Evolutionary conservation across 495 filamentous ascomycete genomes (phyloP), one percentile per base, ranked within the genome.

Genomic region (Rhypophila decipiens): DNA sequence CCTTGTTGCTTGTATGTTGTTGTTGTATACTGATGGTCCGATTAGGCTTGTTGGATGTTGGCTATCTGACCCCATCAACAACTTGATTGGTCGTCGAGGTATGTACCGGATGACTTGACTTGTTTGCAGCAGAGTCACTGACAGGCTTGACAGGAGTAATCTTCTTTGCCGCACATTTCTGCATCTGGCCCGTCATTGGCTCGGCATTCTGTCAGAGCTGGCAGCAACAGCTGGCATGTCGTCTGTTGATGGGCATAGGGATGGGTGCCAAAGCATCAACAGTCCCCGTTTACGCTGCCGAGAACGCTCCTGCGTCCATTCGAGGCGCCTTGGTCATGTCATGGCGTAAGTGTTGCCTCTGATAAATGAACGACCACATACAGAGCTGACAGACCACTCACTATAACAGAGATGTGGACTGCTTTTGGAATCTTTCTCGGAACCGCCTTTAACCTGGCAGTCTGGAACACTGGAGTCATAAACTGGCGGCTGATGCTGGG

Each of bases 311-410:
- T 1, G 81, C 88, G 13, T 60, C 69, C 18, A 84, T 94, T 44
- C 76, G 88, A 53, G 88, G 88, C 39, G 85, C 78, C 7, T 65
- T 94, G n/a, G 84, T 87, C 31, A 91, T 94, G 87, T 77, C 70
- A 13, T 91, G 86, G 87, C 87, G 63, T 66, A 47, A 51, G 63
- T 64, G 4, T 13, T 12, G n/a, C 44, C 13, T 13, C 7, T 31
- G 7, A 31, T 7, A 23, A 21, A 20, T 13, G 40, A 18, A 4
- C 23, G 18, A 40, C 21, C 18, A 47, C 21, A 49, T 19, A 10
- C 19, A 4, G 24, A 17, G 4, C 24, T 43, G 15, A 41, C 46
- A 37, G 20, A 24, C 19, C 2, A 20, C 0, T 5, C 12, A 13
- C 13, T 31, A 13, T 31, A 31, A 5, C 23, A 66, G 63, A 94